phyloP scores from a whole-genome alignment of 306 rosid species.

The Boehmeria nivea region DNA sequence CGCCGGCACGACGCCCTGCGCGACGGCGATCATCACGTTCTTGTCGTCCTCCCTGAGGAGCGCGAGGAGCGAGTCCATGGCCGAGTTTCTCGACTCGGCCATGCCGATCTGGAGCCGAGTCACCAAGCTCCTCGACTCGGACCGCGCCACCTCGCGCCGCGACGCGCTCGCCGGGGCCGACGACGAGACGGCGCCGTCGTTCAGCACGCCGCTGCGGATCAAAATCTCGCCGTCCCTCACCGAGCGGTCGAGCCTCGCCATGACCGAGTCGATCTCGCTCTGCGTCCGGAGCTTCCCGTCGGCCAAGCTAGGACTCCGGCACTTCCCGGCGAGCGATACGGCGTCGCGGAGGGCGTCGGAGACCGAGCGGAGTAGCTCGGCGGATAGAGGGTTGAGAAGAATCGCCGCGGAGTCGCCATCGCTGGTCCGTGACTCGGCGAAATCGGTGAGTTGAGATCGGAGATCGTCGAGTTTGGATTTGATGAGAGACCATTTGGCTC shows the following conservation, averaged over 20 bases:
- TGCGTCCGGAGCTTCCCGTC: conserved; percentile 86
- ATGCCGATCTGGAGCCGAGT: conserved; percentile 84
- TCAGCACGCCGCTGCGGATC: conserved; percentile 63
- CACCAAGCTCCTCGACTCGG: conserved; percentile 60
- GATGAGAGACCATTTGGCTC: conserved; percentile 68
- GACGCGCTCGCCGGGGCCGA: too few relatives aligned
- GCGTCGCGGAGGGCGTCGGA: conserved; percentile 43
- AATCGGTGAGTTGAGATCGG: conserved; percentile 59
- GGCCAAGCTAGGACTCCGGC: conserved; percentile 32
- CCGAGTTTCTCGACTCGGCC: conserved; percentile 43
- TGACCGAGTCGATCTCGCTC: conserved; percentile 67
- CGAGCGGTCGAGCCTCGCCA: conserved; percentile 56
- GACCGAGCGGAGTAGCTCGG: conserved; percentile 57
- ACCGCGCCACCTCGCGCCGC: conserved; percentile 54
- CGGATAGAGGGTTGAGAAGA: conserved; percentile 43
- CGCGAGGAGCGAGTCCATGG: conserved; percentile 53
- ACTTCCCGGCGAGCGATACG: conserved; percentile 40
- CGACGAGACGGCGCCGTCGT: conserved; percentile 30
- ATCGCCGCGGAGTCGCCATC: conserved; percentile 9
- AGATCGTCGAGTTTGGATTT: conserved; percentile 55
- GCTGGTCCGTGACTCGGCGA: conserved; percentile 39
- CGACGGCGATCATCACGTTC: conserved; percentile 83
- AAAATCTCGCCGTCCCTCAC: conserved; percentile 68
- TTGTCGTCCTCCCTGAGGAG: conserved; percentile 68
- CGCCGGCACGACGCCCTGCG: conserved; percentile 85